Evolutionary conservation across 2,329 filamentous ascomycete genomes (phyloP), one percentile per base, ranked within the genome.

Genomic region (Decorospora gaudefroyi): DNA sequence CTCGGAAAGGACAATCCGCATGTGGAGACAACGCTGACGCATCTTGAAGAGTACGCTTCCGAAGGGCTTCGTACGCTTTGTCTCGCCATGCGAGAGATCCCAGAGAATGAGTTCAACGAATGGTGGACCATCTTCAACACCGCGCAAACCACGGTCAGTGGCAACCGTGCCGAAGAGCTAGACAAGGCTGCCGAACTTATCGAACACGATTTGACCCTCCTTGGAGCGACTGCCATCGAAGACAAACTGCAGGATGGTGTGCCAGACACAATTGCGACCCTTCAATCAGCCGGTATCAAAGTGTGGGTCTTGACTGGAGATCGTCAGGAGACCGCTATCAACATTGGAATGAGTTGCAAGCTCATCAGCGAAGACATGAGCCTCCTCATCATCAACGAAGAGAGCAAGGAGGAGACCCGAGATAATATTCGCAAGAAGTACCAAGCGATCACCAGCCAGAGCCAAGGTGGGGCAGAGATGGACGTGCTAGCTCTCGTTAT

Each of bases 261-360:
- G 11, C 93, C 93, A 2, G 93, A 99, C 70, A 99, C 93, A 0
- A 99, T 99, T 46, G 90, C 96, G 69, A 99, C 93, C 0, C 78
- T 99, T 18, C 95, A 99, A 71, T 88, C 91, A 54, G 93, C 95
- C 16, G 92, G 91, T 39, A 97, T 99, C 78, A 99, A 99, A 74
- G 86, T 99, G 42, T 99, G 93, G 93, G 93, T 99, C 13, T 73
- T 99, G 70, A 99, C 93, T 26, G 93, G 93, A 61, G 93, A 99
- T 76, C 84, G 93, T 62, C 95, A 99, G 73, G 93, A 99, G 72
- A 99, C 93, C 18, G 93, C 93, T 43, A 99, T 99, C 80, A 99
- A 99, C 70, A 99, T 99, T 57, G 93, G 95, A 54, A 99, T 99
- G 93, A 96, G 90, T 69, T 99, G 93, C 75, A 97, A 97, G 74